Conservation (phyloP, 2,329 filamentous ascomycete species). For the Mariannaea sp. region DNA sequence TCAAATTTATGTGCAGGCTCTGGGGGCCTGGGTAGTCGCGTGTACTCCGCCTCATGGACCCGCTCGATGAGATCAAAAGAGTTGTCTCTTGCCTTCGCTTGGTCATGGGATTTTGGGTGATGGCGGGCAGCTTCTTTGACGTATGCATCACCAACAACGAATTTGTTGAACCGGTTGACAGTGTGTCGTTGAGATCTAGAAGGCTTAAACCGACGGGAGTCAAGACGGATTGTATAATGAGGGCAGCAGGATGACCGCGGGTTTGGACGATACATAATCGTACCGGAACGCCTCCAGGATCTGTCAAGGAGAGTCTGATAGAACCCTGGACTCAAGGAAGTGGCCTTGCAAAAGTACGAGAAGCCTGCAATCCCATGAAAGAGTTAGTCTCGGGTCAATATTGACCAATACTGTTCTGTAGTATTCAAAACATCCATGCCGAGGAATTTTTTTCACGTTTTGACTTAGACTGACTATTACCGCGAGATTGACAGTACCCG, state of each 20-base stretch:
- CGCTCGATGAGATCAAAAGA: slow-evolving; percentile 69
- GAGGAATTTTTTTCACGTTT: slow-evolving; percentile 48
- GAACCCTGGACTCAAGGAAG: slow-evolving; percentile 64
- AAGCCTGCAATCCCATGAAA: slow-evolving; percentile 57
- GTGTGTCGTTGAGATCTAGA: slow-evolving; percentile 75
- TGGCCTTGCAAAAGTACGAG: slow-evolving; percentile 71
- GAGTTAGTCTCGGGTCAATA: slow-evolving; percentile 30
- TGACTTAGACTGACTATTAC: slow-evolving; percentile 58
- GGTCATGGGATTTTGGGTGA: slow-evolving; percentile 70
- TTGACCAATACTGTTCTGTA: slow-evolving; percentile 3
- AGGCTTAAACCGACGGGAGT: slow-evolving; percentile 67
- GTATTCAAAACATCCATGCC: slow-evolving; percentile 17
- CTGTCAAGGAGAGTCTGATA: slow-evolving; percentile 76
- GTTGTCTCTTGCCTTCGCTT: slow-evolving; percentile 65
- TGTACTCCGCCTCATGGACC: slow-evolving; percentile 70
- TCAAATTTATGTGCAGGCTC: slow-evolving; percentile 69
- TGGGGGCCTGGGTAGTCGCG: slow-evolving; percentile 59
- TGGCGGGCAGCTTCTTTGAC: slow-evolving; percentile 65
- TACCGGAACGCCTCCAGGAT: slow-evolving; percentile 77
- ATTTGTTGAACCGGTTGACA: slow-evolving; percentile 76
- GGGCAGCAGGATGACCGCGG: slow-evolving; percentile 84
- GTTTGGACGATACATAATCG: slow-evolving; percentile 77
- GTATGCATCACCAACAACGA: slow-evolving; percentile 72
- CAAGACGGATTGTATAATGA: slow-evolving; percentile 82
- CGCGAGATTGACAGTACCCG: slow-evolving; percentile 56